Evolutionary conservation across 2,329 filamentous ascomycete species (phyloP).

Genomic region (Whalleya microplaca): DNA sequence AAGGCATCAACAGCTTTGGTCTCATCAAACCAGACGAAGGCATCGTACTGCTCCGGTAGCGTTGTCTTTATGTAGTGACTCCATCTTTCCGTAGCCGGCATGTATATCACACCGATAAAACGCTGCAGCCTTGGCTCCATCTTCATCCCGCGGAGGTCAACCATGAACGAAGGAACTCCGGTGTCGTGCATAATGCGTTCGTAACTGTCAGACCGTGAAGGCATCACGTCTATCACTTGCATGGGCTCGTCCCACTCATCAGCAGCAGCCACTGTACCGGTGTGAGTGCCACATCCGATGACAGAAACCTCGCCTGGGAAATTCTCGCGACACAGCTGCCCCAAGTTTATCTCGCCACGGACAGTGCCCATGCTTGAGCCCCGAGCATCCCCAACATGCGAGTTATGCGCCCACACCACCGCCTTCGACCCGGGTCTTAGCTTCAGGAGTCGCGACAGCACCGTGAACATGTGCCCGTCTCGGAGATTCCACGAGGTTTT

Average conservation of each 20-base stretch:
- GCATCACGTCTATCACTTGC: conserved; percentile 51
- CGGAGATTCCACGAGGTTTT: conserved; percentile 55
- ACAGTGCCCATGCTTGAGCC: conserved; percentile 51
- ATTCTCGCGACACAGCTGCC: conserved; percentile 48
- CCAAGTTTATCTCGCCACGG: conserved; percentile 53
- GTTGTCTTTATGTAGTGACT: conserved; percentile 53
- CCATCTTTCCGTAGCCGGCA: conserved; percentile 50
- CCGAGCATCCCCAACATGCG: conserved; percentile 57
- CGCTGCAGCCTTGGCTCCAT: conserved; percentile 47
- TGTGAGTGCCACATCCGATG: conserved; percentile 52
- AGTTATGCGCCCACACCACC: conserved; percentile 59
- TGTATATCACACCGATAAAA: conserved; percentile 58
- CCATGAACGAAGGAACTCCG: conserved; percentile 46
- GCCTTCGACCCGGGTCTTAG: conserved; percentile 46
- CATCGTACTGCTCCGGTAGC: conserved; percentile 53
- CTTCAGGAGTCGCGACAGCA: conserved; percentile 47
- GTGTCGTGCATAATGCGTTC: conserved; percentile 53
- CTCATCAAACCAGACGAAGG: conserved; percentile 53
- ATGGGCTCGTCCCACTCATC: conserved; percentile 55
- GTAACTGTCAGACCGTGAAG: conserved; percentile 51
- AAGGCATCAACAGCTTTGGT: conserved; percentile 49
- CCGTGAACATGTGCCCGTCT: conserved; percentile 56
- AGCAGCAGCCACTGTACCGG: conserved; percentile 56
- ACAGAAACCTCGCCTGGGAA: conserved; percentile 14
- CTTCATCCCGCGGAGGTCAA: conserved; percentile 49